Base-by-base conservation (phyloP, 108 stramenopile species). In the Nitzschia sp. region DNA sequence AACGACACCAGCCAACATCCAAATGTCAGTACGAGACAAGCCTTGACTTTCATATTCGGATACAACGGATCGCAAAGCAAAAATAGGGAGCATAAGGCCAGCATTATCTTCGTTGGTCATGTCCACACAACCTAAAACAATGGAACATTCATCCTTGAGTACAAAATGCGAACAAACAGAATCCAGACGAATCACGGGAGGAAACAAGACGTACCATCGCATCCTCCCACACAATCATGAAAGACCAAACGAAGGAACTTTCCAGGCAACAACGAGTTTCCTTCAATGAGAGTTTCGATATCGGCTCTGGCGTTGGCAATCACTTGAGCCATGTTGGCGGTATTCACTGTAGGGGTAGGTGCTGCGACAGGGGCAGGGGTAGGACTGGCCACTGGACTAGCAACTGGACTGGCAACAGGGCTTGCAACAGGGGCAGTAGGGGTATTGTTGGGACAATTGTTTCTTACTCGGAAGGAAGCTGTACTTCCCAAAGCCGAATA, bases 191-290 rank as follows among this genome's bases (percentile, higher is more conserved):
- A 34, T 34, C 29, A 34, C 1, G 29, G 1, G 3, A 34, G 3
- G n/a, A 34, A 34, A 34, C 3, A 5, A 34, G 29, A 34, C 54
- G 11, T 34, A 43, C 42, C 76, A 56, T 75, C 65, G 51, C 83
- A 84, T 3, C 80, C 80, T 44, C 67, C 80, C 21, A 84, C 66
- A 29, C 83, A 84, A 62, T 84, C 83, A 44, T 84, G 80, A 69
- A 84, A 84, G n/a, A 51, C 78, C n/a, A 81, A 57, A 34, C n/a
- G 64, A 22, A 84, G 51, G 51, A 78, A 81, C 52, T 81, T 62
- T 46, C 61, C 61, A 21, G 40, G n/a, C 43, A 62, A 44, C 38
- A 46, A 22, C 2, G 70, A 44, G 43, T 62, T 46, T 9, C 42
- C 22, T 22, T 0, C 24, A 43, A 62, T 43, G 20, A 62, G 58